These are phyloP conservation scores for Coniferiporia weirii DNA, from an alignment of 1,284 basidiomycete genomes.

Conservation along the genomic window DNA sequence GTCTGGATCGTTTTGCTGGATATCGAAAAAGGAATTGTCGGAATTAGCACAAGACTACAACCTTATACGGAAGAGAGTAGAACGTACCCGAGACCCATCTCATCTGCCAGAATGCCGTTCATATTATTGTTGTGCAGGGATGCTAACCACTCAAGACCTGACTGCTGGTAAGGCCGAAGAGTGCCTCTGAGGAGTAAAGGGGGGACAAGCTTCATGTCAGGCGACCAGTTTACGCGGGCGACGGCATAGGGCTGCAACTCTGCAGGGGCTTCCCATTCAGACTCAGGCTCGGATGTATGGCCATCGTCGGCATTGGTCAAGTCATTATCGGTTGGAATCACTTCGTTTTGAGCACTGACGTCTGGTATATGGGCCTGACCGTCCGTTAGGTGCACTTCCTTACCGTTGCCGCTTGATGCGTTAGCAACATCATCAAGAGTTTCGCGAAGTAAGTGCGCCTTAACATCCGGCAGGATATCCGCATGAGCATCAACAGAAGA, in stretches of 20 bases:
- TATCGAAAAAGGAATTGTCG: neutral
- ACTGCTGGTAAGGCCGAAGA: slow-evolving; percentile 91
- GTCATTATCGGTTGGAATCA: slow-evolving; percentile 14
- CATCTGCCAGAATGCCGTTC: slow-evolving; percentile 92
- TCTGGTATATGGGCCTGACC: neutral
- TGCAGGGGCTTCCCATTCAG: slow-evolving; percentile 38
- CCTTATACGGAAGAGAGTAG: too few species aligned
- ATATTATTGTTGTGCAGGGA: slow-evolving; percentile 82
- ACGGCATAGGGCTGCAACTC: slow-evolving; percentile 65
- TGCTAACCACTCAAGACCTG: slow-evolving; percentile 93
- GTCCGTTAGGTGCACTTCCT: neutral
- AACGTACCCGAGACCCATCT: slow-evolving; percentile 86
- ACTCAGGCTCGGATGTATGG: slow-evolving; percentile 12
- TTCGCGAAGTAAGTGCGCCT: neutral
- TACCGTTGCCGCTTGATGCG: too few species aligned
- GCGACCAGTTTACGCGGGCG: slow-evolving; percentile 60
- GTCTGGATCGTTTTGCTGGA: slow-evolving; percentile 95
- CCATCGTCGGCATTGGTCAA: slow-evolving; percentile 19
- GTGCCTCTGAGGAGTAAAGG: slow-evolving; percentile 84
- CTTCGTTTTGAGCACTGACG: slow-evolving; percentile 10
- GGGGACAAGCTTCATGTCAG: slow-evolving; percentile 54
- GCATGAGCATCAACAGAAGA: neutral
- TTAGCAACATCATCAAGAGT: neutral
- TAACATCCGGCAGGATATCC: neutral
- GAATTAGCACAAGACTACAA: too few species aligned